Conservation (phyloP, 345 rosid species). For the Eucalyptus victrix region DNA sequence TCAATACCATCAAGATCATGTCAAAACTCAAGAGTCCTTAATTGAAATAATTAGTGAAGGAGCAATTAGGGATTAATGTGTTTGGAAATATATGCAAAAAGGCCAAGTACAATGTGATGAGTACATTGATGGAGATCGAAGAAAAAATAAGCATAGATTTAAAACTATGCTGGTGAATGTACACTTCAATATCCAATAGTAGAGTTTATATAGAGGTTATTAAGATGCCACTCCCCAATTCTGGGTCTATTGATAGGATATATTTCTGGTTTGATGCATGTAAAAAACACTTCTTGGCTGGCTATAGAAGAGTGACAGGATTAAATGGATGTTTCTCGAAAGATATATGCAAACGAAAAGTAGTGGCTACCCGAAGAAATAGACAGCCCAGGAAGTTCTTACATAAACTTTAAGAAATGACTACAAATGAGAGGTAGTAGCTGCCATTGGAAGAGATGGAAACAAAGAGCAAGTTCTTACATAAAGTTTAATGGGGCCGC, state of each 20-base stretch:
- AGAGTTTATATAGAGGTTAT: neutral
- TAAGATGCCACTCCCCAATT: neutral
- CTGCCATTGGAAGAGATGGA: neutral
- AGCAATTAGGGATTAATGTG: neutral
- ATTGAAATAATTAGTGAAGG: neutral
- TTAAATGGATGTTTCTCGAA: neutral
- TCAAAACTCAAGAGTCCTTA: neutral
- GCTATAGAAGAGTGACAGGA: neutral
- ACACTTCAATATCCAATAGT: neutral
- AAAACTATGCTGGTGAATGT: neutral
- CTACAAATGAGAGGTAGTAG: neutral
- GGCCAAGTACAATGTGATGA: neutral
- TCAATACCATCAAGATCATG: neutral
- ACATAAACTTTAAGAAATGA: neutral
- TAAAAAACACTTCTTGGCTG: neutral
- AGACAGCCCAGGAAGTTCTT: neutral
- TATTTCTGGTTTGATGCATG: neutral
- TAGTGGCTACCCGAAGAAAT: neutral
- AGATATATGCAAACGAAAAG: neutral
- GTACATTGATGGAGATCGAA: neutral
- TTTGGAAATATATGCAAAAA: neutral
- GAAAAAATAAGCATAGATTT: neutral
- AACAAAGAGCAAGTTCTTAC: neutral
- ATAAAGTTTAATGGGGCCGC: neutral
- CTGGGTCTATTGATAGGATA: neutral